These are phyloP conservation scores for Sporothrix curviconia DNA, from an alignment of 2,329 filamentous ascomycete species.

Conservation along the genomic window DNA sequence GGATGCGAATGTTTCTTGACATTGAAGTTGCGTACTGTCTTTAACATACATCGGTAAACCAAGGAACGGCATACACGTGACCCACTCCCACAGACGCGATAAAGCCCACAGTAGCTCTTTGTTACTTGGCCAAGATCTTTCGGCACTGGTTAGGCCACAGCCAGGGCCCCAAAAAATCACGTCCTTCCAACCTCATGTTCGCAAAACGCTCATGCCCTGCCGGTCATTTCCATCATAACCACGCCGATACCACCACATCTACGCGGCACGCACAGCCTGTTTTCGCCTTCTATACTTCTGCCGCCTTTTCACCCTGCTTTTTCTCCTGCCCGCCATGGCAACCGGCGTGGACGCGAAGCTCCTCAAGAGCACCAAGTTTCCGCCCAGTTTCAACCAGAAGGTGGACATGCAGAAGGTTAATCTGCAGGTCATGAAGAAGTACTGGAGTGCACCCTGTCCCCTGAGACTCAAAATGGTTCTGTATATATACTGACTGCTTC, in stretches of 20 bases:
- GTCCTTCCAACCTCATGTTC: neutral
- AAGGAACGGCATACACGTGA: too few species aligned
- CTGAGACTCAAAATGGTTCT: too few species aligned
- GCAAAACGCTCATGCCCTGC: neutral
- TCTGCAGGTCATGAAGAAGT: constrained; percentile 97
- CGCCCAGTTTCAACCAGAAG: constrained; percentile 86
- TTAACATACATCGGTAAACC: too few species aligned
- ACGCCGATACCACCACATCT: neutral
- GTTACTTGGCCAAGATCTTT: neutral
- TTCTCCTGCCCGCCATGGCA: constrained; percentile 51
- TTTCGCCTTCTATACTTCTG: neutral
- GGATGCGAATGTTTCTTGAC: too few species aligned
- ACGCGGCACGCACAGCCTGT: too few species aligned
- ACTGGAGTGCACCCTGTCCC: too few species aligned
- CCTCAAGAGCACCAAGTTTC: constrained; percentile 86
- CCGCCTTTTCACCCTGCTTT: neutral
- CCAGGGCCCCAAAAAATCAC: neutral
- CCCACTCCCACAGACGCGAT: neutral
- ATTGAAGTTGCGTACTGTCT: too few species aligned
- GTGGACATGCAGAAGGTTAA: constrained; percentile 98
- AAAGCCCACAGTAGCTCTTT: constrained; percentile 1
- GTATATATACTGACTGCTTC: neutral
- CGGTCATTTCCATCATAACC: neutral
- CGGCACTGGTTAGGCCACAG: neutral
- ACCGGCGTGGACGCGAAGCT: constrained; percentile 83